Base-by-base conservation (phyloP, 1,284 basidiomycete species). In the Trichosporon sp. region DNA sequence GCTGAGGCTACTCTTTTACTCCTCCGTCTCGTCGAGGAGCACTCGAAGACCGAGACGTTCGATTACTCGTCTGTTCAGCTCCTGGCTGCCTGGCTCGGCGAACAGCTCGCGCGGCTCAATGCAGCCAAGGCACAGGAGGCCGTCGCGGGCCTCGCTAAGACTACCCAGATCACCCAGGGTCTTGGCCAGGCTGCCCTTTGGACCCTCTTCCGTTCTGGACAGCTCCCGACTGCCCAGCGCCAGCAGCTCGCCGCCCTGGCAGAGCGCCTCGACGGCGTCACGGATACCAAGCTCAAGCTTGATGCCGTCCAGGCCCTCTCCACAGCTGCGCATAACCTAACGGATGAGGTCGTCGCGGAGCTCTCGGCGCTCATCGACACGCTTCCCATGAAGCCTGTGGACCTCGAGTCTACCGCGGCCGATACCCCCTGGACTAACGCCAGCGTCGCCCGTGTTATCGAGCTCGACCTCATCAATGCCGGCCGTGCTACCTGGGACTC, bases 21-120 rank as follows among this genome's bases (percentile, higher is more conserved):
- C 6, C 65, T 70, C 27, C 35, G 32, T 7, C 67, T 80, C 21
- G 73, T 85, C 47, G 81, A 83, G 73, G 70, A 75, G 11, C 77
- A 80, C 67, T 76, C 76, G 35, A 71, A 72, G 29, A 56, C 63
- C 1, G 64, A 73, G 8, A 74, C 75, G 0, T 82, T 85, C 72
- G 83, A 85, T 71, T 85, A 83, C 72, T 85, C 85, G 9, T 79
- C 85, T 0, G 77, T 84, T 11, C 83, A 82, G 68, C 78, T 85
- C 23, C 76, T 86, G 5, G 80, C 81, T 5, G 68, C 72, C 0
- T 82, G 81, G 81, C 73, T 85, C 25, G 65, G 72, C 2, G 77
- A 80, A 9, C 77, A 77, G 2, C 66, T 83, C 1, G 38, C 44
- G 1, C 68, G 65, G 4, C 60, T 78, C 13, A 25, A 65, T 1